These are phyloP conservation scores for Tephrocybe sp. DNA, from an alignment of 768 basidiomycete species.

Conservation along the genomic window DNA sequence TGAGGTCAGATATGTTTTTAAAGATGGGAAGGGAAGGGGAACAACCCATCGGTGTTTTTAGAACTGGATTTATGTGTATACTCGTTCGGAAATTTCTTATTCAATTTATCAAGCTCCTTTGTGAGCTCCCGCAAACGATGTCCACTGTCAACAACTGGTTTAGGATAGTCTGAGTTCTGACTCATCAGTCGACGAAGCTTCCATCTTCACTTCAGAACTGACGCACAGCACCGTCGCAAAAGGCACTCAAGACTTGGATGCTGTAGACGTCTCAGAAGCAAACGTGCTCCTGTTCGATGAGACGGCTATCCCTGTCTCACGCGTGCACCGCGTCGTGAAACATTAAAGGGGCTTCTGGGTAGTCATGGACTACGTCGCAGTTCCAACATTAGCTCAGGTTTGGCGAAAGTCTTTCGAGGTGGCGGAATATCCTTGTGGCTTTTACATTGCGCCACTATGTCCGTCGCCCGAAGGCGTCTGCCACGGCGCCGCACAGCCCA, in stretches of 20 bases:
- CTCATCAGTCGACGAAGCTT: no score
- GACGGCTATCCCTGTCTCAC: conserved; percentile 22
- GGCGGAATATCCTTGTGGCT: conserved; percentile 18
- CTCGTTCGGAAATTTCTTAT: no score
- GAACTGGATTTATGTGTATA: no score
- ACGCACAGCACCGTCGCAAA: conserved; percentile 3
- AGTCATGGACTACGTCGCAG: conserved; percentile 20
- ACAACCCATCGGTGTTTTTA: no score
- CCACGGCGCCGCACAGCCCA: conserved; percentile 13
- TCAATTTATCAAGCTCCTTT: no score
- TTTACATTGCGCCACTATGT: conserved; percentile 22
- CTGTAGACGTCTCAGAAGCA: conserved; percentile 2
- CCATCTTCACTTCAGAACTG: no score
- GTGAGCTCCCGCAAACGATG: no score
- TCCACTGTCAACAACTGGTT: no score
- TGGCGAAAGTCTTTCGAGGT: conserved; percentile 16
- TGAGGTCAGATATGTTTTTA: no score
- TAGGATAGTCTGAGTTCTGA: no score
- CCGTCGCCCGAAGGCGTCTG: conserved; percentile 10
- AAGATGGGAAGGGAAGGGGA: no score
- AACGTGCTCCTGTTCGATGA: conserved; percentile 6
- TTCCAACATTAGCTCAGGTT: conserved; percentile 13
- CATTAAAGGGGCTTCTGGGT: conserved; percentile 9
- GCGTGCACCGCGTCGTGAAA: conserved; percentile 14
- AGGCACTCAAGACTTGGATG: not conserved